These are phyloP conservation scores for Cyclotella sp. DNA, from an alignment of 108 stramenopile genomes.

Conservation along the genomic window DNA sequence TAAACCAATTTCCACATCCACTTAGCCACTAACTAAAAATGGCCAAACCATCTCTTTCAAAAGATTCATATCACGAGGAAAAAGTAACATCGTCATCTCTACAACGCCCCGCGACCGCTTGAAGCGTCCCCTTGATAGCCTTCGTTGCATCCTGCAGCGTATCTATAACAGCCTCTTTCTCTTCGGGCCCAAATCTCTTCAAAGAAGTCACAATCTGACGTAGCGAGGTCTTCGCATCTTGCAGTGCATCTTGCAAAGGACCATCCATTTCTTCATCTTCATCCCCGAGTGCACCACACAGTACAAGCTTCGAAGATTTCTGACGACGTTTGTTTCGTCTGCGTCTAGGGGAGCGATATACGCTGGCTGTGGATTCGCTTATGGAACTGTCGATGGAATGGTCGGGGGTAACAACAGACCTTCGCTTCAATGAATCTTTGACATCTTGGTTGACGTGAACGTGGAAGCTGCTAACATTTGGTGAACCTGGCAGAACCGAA, in stretches of 20 bases:
- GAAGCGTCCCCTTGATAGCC: neutral
- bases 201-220: conserved; percentile 4
- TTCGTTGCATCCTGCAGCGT: neutral
- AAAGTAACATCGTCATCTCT: neutral
- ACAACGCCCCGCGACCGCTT: neutral
- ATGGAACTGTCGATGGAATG: neutral
- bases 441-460: neutral
- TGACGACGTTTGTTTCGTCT: neutral
- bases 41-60: neutral
- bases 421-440: neutral
- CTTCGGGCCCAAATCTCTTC: conserved; percentile 13
- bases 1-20: no score
- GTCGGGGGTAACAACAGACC: neutral
- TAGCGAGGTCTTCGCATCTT: conserved; percentile 6
- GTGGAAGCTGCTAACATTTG: neutral
- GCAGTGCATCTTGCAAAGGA: neutral
- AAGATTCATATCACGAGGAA: neutral
- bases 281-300: conserved; percentile 6
- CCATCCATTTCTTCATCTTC: neutral
- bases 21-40: no score
- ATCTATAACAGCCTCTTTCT: conserved; percentile 9
- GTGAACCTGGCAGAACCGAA: neutral
- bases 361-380: neutral
- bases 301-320: neutral
- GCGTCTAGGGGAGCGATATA: neutral